Evolutionary conservation across 805 yeast genomes (phyloP).

Genomic region (Danielozyma ontarioensis): DNA sequence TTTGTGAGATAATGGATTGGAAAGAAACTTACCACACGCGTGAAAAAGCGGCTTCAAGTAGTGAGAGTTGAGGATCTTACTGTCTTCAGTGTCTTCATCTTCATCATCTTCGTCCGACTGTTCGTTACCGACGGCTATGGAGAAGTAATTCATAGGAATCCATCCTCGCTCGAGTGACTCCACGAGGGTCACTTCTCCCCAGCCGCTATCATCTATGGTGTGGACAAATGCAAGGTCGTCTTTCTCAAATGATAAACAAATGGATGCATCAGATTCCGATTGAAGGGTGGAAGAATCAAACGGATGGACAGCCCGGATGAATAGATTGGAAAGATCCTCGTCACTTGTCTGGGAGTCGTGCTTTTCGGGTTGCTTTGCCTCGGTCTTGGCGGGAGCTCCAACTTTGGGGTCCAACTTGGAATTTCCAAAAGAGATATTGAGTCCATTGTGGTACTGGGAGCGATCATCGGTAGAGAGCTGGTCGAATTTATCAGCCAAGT

Average conservation of each 20-base stretch:
- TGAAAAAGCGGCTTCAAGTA: conserved; percentile 54
- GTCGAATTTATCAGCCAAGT: conserved; percentile 17
- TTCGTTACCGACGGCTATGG: conserved; percentile 34
- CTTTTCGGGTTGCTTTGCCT: not conserved
- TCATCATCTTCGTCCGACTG: conserved; percentile 17
- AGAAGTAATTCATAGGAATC: conserved; percentile 81
- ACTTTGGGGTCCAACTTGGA: conserved; percentile 12
- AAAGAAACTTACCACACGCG: conserved; percentile 61
- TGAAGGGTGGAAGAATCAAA: conserved; percentile 57
- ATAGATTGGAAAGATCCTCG: conserved; percentile 47
- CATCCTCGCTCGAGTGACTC: conserved; percentile 66
- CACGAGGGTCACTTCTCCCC: conserved; percentile 80
- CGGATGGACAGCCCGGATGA: conserved; percentile 53
- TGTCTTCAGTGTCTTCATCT: conserved; percentile 27
- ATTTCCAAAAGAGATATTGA: conserved; percentile 18
- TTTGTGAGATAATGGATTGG: conserved; percentile 55
- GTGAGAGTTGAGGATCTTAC: conserved; percentile 30
- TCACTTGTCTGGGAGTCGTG: conserved; percentile 21
- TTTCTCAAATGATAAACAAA: conserved; percentile 67
- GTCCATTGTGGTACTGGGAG: conserved; percentile 13
- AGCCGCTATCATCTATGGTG: conserved; percentile 73
- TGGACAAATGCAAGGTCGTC: conserved; percentile 74
- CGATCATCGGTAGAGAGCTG: conserved; percentile 4
- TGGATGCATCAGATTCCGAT: conserved; percentile 60
- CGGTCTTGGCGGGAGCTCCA: not conserved